A percentile compares a stretch with the other conserved stretches of the same genome.
Evolutionary conservation across 495 filamentous ascomycete genomes (phyloP).

Genomic region (Penicillium samsonianum): DNA sequence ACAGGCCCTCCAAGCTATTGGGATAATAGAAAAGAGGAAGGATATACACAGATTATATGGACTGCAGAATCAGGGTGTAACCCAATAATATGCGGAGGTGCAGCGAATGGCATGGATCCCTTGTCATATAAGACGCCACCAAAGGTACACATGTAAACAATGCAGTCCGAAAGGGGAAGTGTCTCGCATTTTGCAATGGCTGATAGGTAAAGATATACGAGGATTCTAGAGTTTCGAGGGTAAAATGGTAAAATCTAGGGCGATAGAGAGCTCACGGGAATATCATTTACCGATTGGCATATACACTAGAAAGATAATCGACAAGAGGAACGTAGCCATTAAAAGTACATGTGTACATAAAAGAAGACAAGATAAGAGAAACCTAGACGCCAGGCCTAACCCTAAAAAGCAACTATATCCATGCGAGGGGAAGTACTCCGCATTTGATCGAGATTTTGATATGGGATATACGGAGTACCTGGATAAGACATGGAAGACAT

Average conservation of each 20-base stretch:
- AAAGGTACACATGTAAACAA: background rate
- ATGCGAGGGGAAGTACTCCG: constrained; percentile 13
- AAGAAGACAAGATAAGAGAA: constrained; percentile 6
- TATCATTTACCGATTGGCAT: background rate
- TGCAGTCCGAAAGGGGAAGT: background rate
- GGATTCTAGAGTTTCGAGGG: background rate
- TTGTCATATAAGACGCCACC: background rate
- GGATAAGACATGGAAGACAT: no score
- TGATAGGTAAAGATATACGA: constrained; percentile 5
- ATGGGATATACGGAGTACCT: no score
- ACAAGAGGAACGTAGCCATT: no score
- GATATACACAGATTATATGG: background rate
- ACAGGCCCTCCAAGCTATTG: background rate
- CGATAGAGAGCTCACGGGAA: background rate
- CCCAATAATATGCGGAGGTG: constrained; percentile 2
- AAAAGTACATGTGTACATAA: background rate
- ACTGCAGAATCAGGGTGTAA: no score
- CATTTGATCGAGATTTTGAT: constrained; percentile 1
- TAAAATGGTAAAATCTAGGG: no score
- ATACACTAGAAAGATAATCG: background rate
- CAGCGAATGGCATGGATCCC: background rate
- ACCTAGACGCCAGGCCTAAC: constrained; percentile 8
- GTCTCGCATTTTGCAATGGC: background rate
- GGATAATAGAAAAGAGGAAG: background rate
- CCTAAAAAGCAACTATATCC: constrained; percentile 17